These are phyloP conservation scores for Paraleonurus japonicus DNA, from an alignment of 257 asterid genomes.

Conservation along the genomic window DNA sequence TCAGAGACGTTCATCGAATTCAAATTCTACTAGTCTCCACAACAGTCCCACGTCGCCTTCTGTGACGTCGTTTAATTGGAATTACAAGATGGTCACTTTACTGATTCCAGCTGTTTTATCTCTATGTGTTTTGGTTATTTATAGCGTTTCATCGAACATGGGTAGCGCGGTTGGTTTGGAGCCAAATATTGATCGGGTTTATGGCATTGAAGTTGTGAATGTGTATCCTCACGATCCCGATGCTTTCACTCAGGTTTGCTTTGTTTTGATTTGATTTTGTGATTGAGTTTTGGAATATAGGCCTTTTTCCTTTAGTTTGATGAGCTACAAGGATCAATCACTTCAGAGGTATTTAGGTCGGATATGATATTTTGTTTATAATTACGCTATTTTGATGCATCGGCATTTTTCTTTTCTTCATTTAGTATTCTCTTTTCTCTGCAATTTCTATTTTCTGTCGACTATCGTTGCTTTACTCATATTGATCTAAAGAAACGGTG, in stretches of 20 bases:
- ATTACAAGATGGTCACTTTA: slow-evolving; percentile 31
- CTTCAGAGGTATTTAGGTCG: neutral
- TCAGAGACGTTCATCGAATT: slow-evolving; percentile 28
- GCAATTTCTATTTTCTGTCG: neutral
- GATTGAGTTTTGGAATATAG: neutral
- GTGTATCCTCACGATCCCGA: slow-evolving; percentile 81
- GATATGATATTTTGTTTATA: neutral
- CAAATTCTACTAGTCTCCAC: slow-evolving; percentile 26
- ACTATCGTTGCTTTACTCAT: neutral
- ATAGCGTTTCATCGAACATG: slow-evolving; percentile 40
- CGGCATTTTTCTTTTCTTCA: neutral
- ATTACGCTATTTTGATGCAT: slow-evolving; percentile 7
- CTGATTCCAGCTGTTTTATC: slow-evolving; percentile 36
- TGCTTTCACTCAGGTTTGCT: slow-evolving; percentile 83
- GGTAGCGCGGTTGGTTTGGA: slow-evolving; percentile 28
- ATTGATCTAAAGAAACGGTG: neutral
- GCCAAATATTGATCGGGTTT: slow-evolving; percentile 34
- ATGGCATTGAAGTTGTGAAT: slow-evolving; percentile 59
- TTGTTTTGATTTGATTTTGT: neutral
- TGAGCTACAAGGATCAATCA: slow-evolving; percentile 1
- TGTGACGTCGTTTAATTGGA: slow-evolving; percentile 33
- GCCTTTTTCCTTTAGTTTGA: neutral
- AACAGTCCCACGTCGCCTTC: slow-evolving; percentile 32
- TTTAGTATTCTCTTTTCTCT: neutral
- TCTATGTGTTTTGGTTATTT: slow-evolving; percentile 24